Percentiles rank a stretch among this genome's conserved stretches.
Evolutionary conservation across 2,329 filamentous ascomycete species (phyloP).

Genomic region (Lanzia echinophila): DNA sequence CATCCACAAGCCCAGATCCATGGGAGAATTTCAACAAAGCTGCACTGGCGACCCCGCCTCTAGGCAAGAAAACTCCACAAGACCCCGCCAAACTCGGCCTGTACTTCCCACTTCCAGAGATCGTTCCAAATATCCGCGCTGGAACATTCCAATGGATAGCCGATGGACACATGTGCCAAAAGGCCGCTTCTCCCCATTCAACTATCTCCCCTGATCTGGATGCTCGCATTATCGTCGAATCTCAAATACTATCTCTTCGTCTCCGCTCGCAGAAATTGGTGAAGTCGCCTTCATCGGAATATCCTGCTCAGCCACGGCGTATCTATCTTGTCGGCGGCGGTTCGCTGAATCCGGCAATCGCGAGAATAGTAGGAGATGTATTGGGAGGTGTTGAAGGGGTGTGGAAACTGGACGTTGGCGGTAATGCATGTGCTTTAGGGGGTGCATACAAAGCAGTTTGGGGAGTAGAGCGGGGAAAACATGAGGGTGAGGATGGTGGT

Average conservation of each 20-base stretch:
- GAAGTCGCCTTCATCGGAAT: slow-evolving; percentile 38
- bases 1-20: slow-evolving; percentile 41
- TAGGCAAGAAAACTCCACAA: slow-evolving; percentile 50
- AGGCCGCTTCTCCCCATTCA: slow-evolving; percentile 45
- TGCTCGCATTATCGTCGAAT: slow-evolving; percentile 82
- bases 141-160: slow-evolving; percentile 81
- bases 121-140: slow-evolving; percentile 81
- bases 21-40: slow-evolving; percentile 79
- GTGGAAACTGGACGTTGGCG: slow-evolving; percentile 87
- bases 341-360: slow-evolving; percentile 82
- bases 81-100: slow-evolving; percentile 76
- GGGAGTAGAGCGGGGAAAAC: slow-evolving; percentile 62
- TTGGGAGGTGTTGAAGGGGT: slow-evolving; percentile 85
- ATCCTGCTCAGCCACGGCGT: slow-evolving; percentile 74
- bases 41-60: slow-evolving; percentile 59
- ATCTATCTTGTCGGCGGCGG: slow-evolving; percentile 95
- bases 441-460: slow-evolving; percentile 95
- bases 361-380: slow-evolving; percentile 76
- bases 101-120: slow-evolving; percentile 94
- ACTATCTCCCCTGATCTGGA: slow-evolving; percentile 57
- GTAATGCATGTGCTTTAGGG: slow-evolving; percentile 89
- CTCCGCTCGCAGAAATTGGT: slow-evolving; percentile 78
- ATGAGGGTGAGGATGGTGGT: background rate
- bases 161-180: slow-evolving; percentile 17
- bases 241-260: slow-evolving; percentile 86